Evolutionary conservation across 345 rosid genomes (phyloP).

Genomic region (Tarenaya hassleriana): DNA sequence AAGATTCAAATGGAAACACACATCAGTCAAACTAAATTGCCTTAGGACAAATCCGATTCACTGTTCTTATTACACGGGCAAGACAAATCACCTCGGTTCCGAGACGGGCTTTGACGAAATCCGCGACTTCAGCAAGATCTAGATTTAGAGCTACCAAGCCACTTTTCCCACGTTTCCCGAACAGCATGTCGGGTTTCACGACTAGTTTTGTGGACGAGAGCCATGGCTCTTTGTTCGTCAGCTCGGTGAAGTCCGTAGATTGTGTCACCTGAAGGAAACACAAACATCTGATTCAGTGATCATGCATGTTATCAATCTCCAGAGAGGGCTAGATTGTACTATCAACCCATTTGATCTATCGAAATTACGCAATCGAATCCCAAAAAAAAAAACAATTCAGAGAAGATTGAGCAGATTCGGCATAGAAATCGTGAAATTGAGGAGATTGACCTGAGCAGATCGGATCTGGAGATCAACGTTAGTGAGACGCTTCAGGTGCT

Average conservation of each 20-base stretch:
- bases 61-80: not conserved
- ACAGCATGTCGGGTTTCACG: slow-evolving; percentile 97
- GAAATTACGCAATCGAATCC: not conserved
- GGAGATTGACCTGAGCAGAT: slow-evolving; percentile 59
- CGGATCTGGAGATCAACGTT: slow-evolving; percentile 50
- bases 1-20: slow-evolving; percentile 4
- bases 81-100: slow-evolving; percentile 61
- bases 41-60: not conserved
- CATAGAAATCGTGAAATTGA: slow-evolving; percentile 4
- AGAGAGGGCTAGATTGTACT: too few species aligned
- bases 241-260: slow-evolving; percentile 70
- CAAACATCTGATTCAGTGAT: not conserved
- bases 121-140: slow-evolving; percentile 95
- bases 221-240: slow-evolving; percentile 79
- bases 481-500: slow-evolving; percentile 70
- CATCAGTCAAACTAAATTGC: not conserved
- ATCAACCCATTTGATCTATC: not conserved
- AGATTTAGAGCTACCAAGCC: slow-evolving; percentile 88
- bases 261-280: slow-evolving; percentile 62
- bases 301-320: not conserved
- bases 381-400: not conserved
- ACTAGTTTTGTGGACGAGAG: slow-evolving; percentile 79
- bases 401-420: not conserved
- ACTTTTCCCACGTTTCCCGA: slow-evolving; percentile 95
- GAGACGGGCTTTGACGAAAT: slow-evolving; percentile 81